Evolutionary conservation across 176 grass and related monocot genomes (phyloP).

Genomic region (Juncus inflexus): DNA sequence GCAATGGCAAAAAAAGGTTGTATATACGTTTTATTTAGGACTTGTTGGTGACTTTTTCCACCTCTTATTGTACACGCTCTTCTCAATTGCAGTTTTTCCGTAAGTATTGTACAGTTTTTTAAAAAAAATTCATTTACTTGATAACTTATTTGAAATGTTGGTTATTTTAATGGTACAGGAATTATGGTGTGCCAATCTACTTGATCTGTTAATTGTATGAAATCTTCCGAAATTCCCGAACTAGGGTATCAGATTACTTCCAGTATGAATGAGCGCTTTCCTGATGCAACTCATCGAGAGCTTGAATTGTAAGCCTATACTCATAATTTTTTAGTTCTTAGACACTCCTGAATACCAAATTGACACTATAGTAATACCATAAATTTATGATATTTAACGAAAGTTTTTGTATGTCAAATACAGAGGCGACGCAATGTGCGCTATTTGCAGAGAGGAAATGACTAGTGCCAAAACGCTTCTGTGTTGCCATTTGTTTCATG

Average conservation of each 20-base stretch:
- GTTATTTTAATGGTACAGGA: conserved; percentile 49
- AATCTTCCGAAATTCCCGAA: conserved; percentile 86
- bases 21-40: conserved; percentile 97
- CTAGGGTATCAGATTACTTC: conserved; percentile 72
- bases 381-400: too few species aligned
- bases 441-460: conserved; percentile 99
- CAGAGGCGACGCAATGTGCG: conserved; percentile 93
- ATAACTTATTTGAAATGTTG: background rate
- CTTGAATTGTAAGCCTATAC: conserved; percentile 60
- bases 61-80: conserved; percentile 87
- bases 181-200: conserved; percentile 87
- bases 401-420: background rate
- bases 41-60: conserved; percentile 90
- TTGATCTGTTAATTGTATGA: conserved; percentile 91
- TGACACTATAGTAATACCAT: too few species aligned
- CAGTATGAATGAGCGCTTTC: conserved; percentile 96
- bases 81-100: conserved; percentile 89
- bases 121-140: conserved; percentile 1
- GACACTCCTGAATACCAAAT: too few species aligned
- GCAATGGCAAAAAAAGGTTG: conserved; percentile 94
- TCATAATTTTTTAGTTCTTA: background rate
- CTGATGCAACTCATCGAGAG: conserved; percentile 76
- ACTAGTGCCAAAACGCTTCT: conserved; percentile 77
- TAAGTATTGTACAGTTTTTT: conserved; percentile 46
- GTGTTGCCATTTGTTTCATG: conserved; percentile 94